Percentiles rank a stretch among this genome's conserved stretches.
These are phyloP conservation scores for Blumeria graminis DNA, from an alignment of 2,329 filamentous ascomycete species.

Conservation along the genomic window DNA sequence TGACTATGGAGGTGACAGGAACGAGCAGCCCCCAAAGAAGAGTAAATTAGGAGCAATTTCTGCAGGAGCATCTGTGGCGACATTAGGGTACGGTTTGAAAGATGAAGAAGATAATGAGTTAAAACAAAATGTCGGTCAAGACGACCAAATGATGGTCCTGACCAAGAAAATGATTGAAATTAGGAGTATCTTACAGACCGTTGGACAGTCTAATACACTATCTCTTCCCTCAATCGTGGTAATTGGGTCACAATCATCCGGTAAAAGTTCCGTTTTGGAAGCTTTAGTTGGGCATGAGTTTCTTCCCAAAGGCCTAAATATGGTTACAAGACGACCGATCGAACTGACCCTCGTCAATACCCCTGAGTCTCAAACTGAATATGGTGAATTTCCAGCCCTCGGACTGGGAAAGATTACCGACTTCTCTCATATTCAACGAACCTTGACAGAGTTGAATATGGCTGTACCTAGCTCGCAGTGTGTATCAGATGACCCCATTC, in stretches of 20 bases:
- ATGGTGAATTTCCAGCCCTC: slow-evolving; percentile 86
- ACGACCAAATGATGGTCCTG: slow-evolving; percentile 98
- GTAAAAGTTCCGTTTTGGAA: slow-evolving; percentile 91
- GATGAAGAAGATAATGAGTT: slow-evolving; percentile 37
- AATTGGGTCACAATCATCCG: slow-evolving; percentile 92
- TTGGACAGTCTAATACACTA: slow-evolving; percentile 74
- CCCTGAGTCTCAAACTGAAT: slow-evolving; percentile 63
- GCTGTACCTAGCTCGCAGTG: slow-evolving; percentile 80
- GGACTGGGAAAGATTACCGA: slow-evolving; percentile 77
- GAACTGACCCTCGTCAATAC: slow-evolving; percentile 93
- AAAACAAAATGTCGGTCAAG: slow-evolving; percentile 44
- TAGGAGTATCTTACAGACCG: slow-evolving; percentile 65
- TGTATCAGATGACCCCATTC: slow-evolving; percentile 90
- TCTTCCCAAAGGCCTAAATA: slow-evolving; percentile 89
- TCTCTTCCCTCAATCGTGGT: slow-evolving; percentile 95
- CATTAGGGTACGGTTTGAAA: slow-evolving; percentile 53
- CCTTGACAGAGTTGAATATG: slow-evolving; percentile 79
- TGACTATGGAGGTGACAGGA: slow-evolving; percentile 8
- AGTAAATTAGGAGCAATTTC: slow-evolving; percentile 36
- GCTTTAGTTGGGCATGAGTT: slow-evolving; percentile 97
- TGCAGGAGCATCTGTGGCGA: slow-evolving; percentile 46
- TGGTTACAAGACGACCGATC: slow-evolving; percentile 91
- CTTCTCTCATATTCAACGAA: slow-evolving; percentile 78
- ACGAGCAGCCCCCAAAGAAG: slow-evolving; percentile 27
- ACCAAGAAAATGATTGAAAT: slow-evolving; percentile 99